A percentile compares a stretch with the other conserved stretches of the same genome.
Conservation (phyloP, 1,284 basidiomycete species). For the Inonotus hispidus region DNA sequence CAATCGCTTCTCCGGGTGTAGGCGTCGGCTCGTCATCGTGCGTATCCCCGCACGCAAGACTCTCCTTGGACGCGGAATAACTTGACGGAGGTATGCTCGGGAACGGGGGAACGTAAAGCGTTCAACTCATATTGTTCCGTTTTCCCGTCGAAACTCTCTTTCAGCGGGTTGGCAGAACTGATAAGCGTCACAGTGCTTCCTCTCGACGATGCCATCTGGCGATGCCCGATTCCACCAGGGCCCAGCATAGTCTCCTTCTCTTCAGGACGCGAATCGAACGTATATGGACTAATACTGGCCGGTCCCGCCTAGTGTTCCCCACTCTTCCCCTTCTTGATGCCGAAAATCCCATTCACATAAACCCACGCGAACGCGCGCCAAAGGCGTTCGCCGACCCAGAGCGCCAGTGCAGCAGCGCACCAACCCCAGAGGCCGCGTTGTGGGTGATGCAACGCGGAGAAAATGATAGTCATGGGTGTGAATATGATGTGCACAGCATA, state of each 20-base stretch:
- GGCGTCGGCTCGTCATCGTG: background rate
- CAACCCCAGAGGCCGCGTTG: slow-evolving; percentile 60
- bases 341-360: slow-evolving; percentile 55
- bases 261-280: background rate
- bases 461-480: slow-evolving; percentile 55
- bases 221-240: background rate
- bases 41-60: background rate
- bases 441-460: slow-evolving; percentile 66
- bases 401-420: slow-evolving; percentile 59
- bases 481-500: slow-evolving; percentile 68
- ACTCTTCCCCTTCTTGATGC: background rate
- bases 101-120: background rate
- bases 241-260: background rate
- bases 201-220: background rate
- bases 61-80: background rate
- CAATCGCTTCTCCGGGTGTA: slow-evolving; percentile 9
- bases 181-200: slow-evolving; percentile 6
- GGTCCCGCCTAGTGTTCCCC: background rate
- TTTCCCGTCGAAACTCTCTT: background rate
- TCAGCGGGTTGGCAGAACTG: background rate
- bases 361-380: slow-evolving; percentile 58
- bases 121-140: slow-evolving; percentile 2
- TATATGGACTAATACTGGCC: slow-evolving; percentile 9
- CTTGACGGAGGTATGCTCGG: background rate
- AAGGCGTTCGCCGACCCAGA: slow-evolving; percentile 65